A percentile compares a stretch with the other conserved stretches of the same genome.
phyloP scores from a whole-genome alignment of 2,329 filamentous ascomycete species.

The Pseudodiploospora longispora region DNA sequence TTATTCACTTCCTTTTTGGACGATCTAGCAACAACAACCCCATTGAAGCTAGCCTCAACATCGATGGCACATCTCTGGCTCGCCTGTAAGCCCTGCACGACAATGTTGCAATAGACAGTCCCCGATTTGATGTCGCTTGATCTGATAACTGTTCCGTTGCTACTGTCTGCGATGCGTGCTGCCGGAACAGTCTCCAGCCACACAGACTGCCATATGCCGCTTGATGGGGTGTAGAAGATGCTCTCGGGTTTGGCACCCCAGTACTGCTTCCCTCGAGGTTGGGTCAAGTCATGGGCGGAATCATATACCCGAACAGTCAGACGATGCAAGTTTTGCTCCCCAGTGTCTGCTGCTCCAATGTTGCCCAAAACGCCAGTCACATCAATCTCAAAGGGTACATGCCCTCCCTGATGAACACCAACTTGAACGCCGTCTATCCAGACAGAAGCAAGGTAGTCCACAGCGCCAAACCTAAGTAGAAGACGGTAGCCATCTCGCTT shows the following conservation, averaged over 20 bases:
- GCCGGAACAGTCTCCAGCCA: constrained; percentile 49
- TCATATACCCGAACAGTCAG: constrained; percentile 54
- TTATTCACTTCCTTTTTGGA: background rate
- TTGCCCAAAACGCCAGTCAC: constrained; percentile 39
- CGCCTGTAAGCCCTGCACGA: constrained; percentile 39
- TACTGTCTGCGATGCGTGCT: constrained; percentile 45
- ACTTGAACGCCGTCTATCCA: constrained; percentile 47
- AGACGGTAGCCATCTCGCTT: constrained; percentile 32
- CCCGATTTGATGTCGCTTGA: constrained; percentile 46
- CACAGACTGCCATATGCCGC: constrained; percentile 51
- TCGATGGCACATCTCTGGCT: constrained; percentile 41
- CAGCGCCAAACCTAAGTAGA: constrained; percentile 50
- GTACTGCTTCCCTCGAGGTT: constrained; percentile 62
- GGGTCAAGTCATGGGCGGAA: constrained; percentile 55
- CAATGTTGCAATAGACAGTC: constrained; percentile 40
- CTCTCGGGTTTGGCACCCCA: constrained; percentile 53
- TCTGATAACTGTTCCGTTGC: constrained; percentile 48
- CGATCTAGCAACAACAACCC: constrained; percentile 35
- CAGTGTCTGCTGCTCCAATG: constrained; percentile 13
- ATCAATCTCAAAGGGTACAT: constrained; percentile 52
- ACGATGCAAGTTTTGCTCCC: constrained; percentile 19
- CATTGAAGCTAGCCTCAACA: constrained; percentile 44
- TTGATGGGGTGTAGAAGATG: constrained; percentile 51
- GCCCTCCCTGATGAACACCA: constrained; percentile 49
- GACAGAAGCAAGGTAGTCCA: constrained; percentile 52